phyloP scores from a whole-genome alignment of 352 stramenopile genomes.

The Chrysophaeum taylorii region DNA sequence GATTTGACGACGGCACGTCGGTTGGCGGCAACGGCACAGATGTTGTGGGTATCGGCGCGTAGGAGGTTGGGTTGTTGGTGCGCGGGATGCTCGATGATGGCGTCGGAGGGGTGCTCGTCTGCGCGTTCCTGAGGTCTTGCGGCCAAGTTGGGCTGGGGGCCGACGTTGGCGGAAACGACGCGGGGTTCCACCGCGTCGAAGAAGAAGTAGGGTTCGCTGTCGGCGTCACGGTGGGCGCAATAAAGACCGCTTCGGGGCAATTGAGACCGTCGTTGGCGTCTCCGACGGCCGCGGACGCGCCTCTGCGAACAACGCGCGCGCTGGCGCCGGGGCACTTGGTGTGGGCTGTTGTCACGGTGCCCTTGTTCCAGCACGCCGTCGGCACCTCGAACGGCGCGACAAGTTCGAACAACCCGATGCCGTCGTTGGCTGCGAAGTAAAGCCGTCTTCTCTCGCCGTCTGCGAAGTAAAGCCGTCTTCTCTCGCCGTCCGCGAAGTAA shows the following conservation, averaged over 20 bases:
- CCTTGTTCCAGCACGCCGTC: constrained; percentile 1
- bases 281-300: not conserved
- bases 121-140: too few species aligned
- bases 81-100: too few species aligned
- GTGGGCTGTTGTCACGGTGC: not conserved
- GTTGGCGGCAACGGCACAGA: too few species aligned
- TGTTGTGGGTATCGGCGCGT: too few species aligned
- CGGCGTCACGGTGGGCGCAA: not conserved
- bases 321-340: not conserved
- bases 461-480: not conserved
- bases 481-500: too few species aligned
- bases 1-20: too few species aligned
- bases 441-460: not conserved
- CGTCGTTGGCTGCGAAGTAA: not conserved
- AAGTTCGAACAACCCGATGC: not conserved
- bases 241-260: not conserved
- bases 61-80: too few species aligned
- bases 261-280: not conserved
- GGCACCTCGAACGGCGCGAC: not conserved
- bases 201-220: not conserved
- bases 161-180: not conserved
- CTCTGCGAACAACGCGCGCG: not conserved
- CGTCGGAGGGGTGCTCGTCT: too few species aligned
- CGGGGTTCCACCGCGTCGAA: not conserved
- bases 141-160: not conserved